A percentile compares a stretch with the other conserved stretches of the same genome.
Evolutionary conservation across 2,329 filamentous ascomycete genomes (phyloP).

Genomic region (Penicillium freii): DNA sequence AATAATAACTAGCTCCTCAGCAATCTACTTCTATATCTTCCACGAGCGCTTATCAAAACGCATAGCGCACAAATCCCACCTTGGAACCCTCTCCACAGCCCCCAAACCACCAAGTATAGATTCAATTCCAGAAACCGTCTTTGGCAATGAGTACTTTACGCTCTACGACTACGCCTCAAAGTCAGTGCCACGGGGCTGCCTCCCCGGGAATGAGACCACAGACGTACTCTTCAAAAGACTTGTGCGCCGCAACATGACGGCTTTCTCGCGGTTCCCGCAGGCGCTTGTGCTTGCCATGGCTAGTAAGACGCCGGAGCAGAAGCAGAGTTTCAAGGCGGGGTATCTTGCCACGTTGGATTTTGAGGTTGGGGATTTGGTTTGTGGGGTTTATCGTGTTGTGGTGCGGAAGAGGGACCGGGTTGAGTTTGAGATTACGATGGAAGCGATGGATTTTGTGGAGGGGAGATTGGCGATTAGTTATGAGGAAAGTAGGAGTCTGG

Average conservation of each 20-base stretch:
- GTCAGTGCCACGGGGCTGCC: conserved; percentile 18
- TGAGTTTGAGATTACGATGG: conserved; percentile 32
- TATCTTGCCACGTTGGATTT: conserved; percentile 32
- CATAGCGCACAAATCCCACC: conserved; percentile 21
- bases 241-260: conserved; percentile 35
- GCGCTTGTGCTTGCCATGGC: conserved; percentile 28
- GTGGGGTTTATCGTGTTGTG: conserved; percentile 33
- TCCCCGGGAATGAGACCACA: conserved; percentile 16
- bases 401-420: conserved; percentile 26
- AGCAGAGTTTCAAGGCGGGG: conserved; percentile 25
- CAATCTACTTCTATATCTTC: conserved; percentile 24
- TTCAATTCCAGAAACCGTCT: conserved; percentile 24
- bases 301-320: conserved; percentile 14
- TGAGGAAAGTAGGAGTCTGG: not conserved
- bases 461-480: conserved; percentile 29
- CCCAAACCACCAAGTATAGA: conserved; percentile 18
- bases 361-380: conserved; percentile 31
- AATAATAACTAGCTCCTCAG: conserved; percentile 19
- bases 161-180: conserved; percentile 27
- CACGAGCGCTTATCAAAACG: conserved; percentile 26
- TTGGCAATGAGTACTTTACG: conserved; percentile 19
- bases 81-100: conserved; percentile 16
- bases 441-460: conserved; percentile 14
- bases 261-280: conserved; percentile 36
- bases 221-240: conserved; percentile 30